Base-by-base conservation (phyloP, 352 stramenopile species). In the Stramenopiles sp. region DNA sequence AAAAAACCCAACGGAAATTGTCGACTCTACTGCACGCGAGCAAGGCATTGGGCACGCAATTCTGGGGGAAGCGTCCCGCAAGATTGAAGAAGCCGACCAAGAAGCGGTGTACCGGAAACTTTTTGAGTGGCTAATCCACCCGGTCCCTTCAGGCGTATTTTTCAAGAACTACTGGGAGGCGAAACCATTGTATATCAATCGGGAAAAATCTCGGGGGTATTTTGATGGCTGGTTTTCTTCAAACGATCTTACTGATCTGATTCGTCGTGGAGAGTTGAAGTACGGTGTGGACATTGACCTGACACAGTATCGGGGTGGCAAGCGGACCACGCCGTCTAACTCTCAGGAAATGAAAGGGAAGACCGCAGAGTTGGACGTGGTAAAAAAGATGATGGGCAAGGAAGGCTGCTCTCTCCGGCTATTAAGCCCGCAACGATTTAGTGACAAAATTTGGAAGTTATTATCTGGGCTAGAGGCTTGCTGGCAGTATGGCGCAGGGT, bases 111-210 rank as follows among this genome's bases (percentile, higher is more conserved):
- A n/a, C n/a, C n/a, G n/a, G n/a, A n/a, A n/a, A n/a, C n/a, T n/a
- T n/a, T n/a, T n/a, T n/a, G n/a, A n/a, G n/a, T n/a, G n/a, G n/a
- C n/a, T n/a, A n/a, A n/a, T n/a, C n/a, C n/a, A n/a, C n/a, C n/a
- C n/a, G n/a, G n/a, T n/a, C n/a, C n/a, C n/a, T n/a, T n/a, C n/a
- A n/a, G n/a, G n/a, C n/a, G n/a, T n/a, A n/a, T 97, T 97, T 75
- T 96, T 96, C 79, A 77, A 83, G 0, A 86, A 88, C 31, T 95
- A 96, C 80, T 97, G 87, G 87, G 92, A 96, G 77, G 88, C 95
- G 74, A 85, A 89, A 34, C 90, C 92, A 36, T 80, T 97, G 34
- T 82, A 81, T 35, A 88, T 93, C 73, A 89, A 89, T 76, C 86
- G 86, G 37, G 82, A 88, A 37, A 80, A 78, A 18, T 77, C 79